Evolutionary conservation across 306 rosid species (phyloP), one percentile per base, ranked within the genome.

Genomic region (Cyclanthera cordifolia): DNA sequence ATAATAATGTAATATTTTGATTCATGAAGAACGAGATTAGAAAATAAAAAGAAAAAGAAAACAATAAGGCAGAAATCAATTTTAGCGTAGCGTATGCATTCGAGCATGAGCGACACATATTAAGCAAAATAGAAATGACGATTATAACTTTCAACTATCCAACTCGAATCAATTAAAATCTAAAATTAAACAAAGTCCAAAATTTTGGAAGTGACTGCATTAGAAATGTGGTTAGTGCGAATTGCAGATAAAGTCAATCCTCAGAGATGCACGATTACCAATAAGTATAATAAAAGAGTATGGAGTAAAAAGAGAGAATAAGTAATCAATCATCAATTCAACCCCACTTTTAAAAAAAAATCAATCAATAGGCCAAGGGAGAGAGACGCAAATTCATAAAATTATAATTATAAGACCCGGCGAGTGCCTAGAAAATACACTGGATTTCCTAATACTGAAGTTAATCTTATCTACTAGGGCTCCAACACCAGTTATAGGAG

Each of bases 401-500:
- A 68, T 17, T 28, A 51, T 27, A 7, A 51, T 51, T n/a, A n/a
- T n/a, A n/a, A n/a, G n/a, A n/a, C n/a, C n/a, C n/a, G n/a, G n/a
- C 12, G 70, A 85, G 49, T 82, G 88, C 73, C 78, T 90, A 25
- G 95, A 85, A 78, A 94, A 90, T 47, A 88, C 97, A 83, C 87
- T 82, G 69, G 99, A 94, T 77, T 78, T 90, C 1, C 95, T 91
- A 58, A 94, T 82, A 60, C 91, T 86, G 34, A 81, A 78, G 74
- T 83, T 81, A 79, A 93, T 82, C 83, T 79, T 94, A 72, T 88
- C 95, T 34, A 88, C 96, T 70, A 94, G 77, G 85, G 87, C 73
- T 83, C 84, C 86, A 6, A 49, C 71, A 30, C 88, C 85, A 34
- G 81, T 53, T 0, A 87, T 78, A 9, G 76, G 66, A 19, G 79